Base-by-base conservation (phyloP, 805 yeast species). In the Saccharomyces cerevisiae region DNA sequence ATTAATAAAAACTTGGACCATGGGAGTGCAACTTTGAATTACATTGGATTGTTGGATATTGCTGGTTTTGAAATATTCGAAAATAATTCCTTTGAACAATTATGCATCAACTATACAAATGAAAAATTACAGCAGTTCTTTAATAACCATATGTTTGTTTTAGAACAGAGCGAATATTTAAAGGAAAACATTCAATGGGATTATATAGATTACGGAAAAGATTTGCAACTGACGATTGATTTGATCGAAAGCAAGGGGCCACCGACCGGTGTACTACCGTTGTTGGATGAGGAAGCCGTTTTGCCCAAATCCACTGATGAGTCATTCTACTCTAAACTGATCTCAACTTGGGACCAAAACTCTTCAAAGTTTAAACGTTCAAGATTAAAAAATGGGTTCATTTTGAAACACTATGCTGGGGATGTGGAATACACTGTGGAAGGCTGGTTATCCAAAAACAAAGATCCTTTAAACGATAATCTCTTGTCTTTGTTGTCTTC, bases 31-130 rank as follows among this genome's bases (percentile, higher is more conserved):
- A 70, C 76, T 3, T 14, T 17, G 5, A 77, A 81, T 52, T 92
- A 85, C 61, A 94, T 94, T 64, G 99, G 99, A 58, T 96, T 94
- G 22, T 77, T 94, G 62, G 99, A 94, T 83, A 94, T 94, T 63
- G 96, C 96, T 57, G 99, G 99, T 10, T 94, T 94, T 69, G 99
- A 94, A 73, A 97, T 94, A 66, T 94, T 94, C 70, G 87, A 88
- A 61, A 82, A 82, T 61, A 94, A 94, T 71, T 91, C 97, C 1
- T 94, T 94, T 65, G 99, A 94, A 72, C 99, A 94, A 71, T 84
- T 94, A 66, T 92, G 99, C 72, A 92, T 92, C 71, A 92, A 92
- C 68, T 94, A 91, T 70, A 97, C 98, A 49, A 92, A 92, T 72
- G 99, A 94, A 73, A 94, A 92, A 70, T 78, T 94, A 58, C 99